Conservation (phyloP, 345 rosid genomes). For the Euphorbia tirucalli region DNA sequence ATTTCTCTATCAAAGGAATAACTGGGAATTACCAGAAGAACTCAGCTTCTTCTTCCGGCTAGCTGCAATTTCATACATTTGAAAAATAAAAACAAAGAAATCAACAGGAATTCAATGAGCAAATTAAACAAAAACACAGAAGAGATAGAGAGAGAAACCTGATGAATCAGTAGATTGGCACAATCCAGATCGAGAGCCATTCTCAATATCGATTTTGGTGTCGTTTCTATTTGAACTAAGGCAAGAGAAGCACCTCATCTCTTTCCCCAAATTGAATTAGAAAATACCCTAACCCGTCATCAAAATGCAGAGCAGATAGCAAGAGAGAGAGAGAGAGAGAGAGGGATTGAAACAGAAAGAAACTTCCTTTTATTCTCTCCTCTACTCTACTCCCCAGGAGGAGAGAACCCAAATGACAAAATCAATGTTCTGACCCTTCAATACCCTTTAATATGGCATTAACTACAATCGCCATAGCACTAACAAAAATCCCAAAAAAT, state of each 20-base stretch:
- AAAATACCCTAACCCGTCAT: background rate
- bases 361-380: background rate
- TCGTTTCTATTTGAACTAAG: constrained; percentile 50
- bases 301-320: too few relatives aligned
- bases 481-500: background rate
- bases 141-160: constrained; percentile 33
- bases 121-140: background rate
- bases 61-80: constrained; percentile 17
- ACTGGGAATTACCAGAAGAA: constrained; percentile 30
- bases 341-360: background rate
- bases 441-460: background rate
- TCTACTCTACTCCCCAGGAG: constrained; percentile 8
- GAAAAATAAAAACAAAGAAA: constrained; percentile 1
- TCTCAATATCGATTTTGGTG: constrained; percentile 64
- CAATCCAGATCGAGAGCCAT: constrained; percentile 45
- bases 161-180: constrained; percentile 47
- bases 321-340: background rate
- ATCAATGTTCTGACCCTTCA: background rate
- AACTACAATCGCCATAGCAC: background rate
- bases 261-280: background rate
- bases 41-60: constrained; percentile 29
- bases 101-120: background rate
- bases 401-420: too few relatives aligned
- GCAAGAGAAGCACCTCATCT: constrained; percentile 91
- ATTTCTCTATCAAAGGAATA: background rate